phyloP scores from a whole-genome alignment of 2,329 filamentous ascomycete species.

The Aspergillus thermomutatus region DNA sequence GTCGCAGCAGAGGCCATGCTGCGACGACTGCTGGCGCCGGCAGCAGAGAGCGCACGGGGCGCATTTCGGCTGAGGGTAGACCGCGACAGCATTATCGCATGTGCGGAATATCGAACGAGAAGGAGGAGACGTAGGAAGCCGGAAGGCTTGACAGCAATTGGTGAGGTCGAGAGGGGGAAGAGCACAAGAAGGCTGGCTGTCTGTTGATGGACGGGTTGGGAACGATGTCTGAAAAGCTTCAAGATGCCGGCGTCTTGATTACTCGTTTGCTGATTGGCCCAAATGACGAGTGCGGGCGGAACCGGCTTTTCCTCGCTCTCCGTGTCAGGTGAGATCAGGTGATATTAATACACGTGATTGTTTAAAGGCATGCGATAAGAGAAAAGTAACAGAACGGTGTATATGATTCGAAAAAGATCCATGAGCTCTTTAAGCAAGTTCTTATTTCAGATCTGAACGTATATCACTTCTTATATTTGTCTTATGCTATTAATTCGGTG shows the following conservation, averaged over 20 bases:
- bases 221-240: constrained; percentile 41
- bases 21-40: constrained; percentile 52
- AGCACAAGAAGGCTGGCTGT: constrained; percentile 25
- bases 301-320: constrained; percentile 28
- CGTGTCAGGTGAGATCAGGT: constrained; percentile 25
- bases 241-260: constrained; percentile 40
- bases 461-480: background rate
- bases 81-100: constrained; percentile 65
- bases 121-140: constrained; percentile 29
- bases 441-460: background rate
- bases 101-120: constrained; percentile 50
- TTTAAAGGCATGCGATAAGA: constrained; percentile 8
- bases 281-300: constrained; percentile 38
- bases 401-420: background rate
- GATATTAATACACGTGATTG: constrained; percentile 18
- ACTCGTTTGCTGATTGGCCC: constrained; percentile 37
- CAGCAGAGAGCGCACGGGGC: constrained; percentile 60
- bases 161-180: constrained; percentile 24
- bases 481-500: constrained; percentile 52
- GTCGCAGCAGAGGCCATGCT: constrained; percentile 63
- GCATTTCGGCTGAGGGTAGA: constrained; percentile 62
- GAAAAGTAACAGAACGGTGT: constrained; percentile 1
- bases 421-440: background rate
- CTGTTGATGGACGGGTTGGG: constrained; percentile 26
- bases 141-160: constrained; percentile 39